Evolutionary conservation across 2,329 filamentous ascomycete species (phyloP).

Genomic region (Elsinoe batatas): DNA sequence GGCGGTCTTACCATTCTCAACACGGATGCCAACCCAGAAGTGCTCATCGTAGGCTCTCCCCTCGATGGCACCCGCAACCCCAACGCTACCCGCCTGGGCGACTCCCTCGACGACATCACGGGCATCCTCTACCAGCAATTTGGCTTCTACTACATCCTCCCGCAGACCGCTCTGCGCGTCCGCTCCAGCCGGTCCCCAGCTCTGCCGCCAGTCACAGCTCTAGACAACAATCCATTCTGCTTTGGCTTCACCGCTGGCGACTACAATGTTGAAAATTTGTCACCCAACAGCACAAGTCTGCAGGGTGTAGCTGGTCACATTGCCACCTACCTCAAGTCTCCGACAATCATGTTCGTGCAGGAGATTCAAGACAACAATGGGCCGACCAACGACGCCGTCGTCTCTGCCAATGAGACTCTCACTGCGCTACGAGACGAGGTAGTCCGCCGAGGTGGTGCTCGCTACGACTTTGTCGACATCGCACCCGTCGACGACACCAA

Average conservation of each 20-base stretch:
- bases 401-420: constrained; percentile 50
- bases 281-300: constrained; percentile 46
- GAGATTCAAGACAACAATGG: constrained; percentile 62
- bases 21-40: constrained; percentile 59
- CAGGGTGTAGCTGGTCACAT: constrained; percentile 55
- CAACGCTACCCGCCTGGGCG: constrained; percentile 51
- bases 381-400: constrained; percentile 48
- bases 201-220: constrained; percentile 41
- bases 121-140: constrained; percentile 57
- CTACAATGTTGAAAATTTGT: constrained; percentile 63
- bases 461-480: constrained; percentile 52
- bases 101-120: constrained; percentile 54
- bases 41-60: constrained; percentile 54
- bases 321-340: constrained; percentile 51
- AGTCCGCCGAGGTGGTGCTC: constrained; percentile 32
- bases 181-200: constrained; percentile 36
- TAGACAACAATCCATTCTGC: constrained; percentile 49
- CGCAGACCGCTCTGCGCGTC: constrained; percentile 47
- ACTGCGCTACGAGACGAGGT: constrained; percentile 46
- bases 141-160: constrained; percentile 60
- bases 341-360: constrained; percentile 58
- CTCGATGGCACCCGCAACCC: constrained; percentile 56
- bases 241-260: constrained; percentile 52
- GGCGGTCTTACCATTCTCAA: constrained; percentile 55
- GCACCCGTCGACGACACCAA: constrained; percentile 51